A percentile compares a stretch with the other conserved stretches of the same genome.
phyloP scores from a whole-genome alignment of 2,329 filamentous ascomycete species.

The Colletotrichum falcatum region DNA sequence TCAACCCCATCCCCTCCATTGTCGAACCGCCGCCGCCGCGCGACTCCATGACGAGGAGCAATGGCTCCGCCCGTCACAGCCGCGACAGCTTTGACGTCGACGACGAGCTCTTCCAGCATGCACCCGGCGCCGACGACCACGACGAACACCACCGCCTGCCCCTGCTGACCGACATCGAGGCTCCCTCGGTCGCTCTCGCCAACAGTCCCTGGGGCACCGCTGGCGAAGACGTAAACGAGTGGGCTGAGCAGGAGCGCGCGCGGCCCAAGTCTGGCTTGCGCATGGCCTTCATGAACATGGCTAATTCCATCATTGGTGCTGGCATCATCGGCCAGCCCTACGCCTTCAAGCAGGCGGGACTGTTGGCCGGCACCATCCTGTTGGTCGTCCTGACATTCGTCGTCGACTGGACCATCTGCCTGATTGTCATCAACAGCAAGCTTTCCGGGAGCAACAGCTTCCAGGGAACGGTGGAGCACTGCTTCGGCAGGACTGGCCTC shows the following conservation, averaged over 20 bases:
- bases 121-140: constrained; percentile 31
- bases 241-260: constrained; percentile 65
- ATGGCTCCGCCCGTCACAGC: constrained; percentile 27
- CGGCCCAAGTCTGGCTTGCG: constrained; percentile 87
- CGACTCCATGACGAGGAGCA: constrained; percentile 36
- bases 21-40: constrained; percentile 43
- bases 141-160: constrained; percentile 67
- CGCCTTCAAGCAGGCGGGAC: constrained; percentile 91
- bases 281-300: constrained; percentile 99
- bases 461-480: constrained; percentile 95
- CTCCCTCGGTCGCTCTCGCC: constrained; percentile 79
- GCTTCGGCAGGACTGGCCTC: constrained; percentile 88
- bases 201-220: constrained; percentile 59
- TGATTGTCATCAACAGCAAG: constrained; percentile 98
- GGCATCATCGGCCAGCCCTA: constrained; percentile 90
- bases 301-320: constrained; percentile 93
- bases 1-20: constrained; percentile 68
- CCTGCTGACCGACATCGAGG: constrained; percentile 85
- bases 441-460: constrained; percentile 93
- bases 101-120: constrained; percentile 39
- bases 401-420: constrained; percentile 96
- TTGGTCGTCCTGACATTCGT: constrained; percentile 83
- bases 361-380: constrained; percentile 82
- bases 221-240: constrained; percentile 58
- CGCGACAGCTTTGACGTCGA: constrained; percentile 42